Evolutionary conservation across 345 rosid genomes (phyloP), one percentile per base, ranked within the genome.

Genomic region (Eutrema heterophyllum): DNA sequence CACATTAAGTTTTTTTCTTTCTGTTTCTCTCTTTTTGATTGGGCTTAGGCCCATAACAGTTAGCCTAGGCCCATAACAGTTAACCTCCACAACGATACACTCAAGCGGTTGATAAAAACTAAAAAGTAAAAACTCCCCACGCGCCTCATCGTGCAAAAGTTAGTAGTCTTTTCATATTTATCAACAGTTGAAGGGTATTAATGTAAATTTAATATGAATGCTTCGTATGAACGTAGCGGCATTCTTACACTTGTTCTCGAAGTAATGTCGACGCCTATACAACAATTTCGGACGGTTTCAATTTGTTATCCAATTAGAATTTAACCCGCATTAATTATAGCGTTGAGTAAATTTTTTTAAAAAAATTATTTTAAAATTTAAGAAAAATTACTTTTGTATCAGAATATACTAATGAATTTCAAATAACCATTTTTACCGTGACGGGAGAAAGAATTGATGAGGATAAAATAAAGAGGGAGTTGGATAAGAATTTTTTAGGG

Each of bases 211-310:
- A 0, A 12, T 1, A 4, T 0, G 70, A 75, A 76, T 76, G 70
- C 70, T 75, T 75, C 79, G 44, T 36, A 15, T 68, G 51, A 61
- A 75, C 64, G 79, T 75, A 43, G 64, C 35, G n/a, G 51, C 74
- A 68, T 21, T 24, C 32, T 68, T 68, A 43, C 69, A 68, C 69
- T 75, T 68, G 78, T 10, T 50, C 12, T 65, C 29, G 44, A 56
- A 66, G 44, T 33, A 48, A 74, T 16, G 48, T 64, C 71, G 6
- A 63, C 35, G 30, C 38, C 32, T 46, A 68, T 30, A 40, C 9
- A 44, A n/a, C n/a, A n/a, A 18, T 43, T 35, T 56, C 4, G 35
- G 14, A 10, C 24, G 21, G 18, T 12, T 18, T 44, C 26, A 57
- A 49, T 65, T n/a, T 32, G 11, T 48, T 65, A 36, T 26, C 38